A percentile compares a stretch with the other conserved stretches of the same genome.
Evolutionary conservation across 495 filamentous ascomycete genomes (phyloP).

Genomic region (Podospora australis): DNA sequence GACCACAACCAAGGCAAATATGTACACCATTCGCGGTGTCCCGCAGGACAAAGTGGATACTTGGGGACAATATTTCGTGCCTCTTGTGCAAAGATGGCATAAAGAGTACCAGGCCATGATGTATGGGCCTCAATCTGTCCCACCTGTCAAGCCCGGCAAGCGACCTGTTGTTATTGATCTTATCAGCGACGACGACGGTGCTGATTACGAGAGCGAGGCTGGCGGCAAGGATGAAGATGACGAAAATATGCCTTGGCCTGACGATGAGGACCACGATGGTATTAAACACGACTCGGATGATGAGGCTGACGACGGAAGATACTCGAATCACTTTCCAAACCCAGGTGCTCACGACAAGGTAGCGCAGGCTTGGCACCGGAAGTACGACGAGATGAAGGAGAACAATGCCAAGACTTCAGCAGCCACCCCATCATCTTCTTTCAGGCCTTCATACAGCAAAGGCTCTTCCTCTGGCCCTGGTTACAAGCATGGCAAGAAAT

Average conservation of each 20-base stretch:
- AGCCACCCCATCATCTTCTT: background rate
- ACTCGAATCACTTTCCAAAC: too few relatives aligned
- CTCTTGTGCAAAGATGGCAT: constrained; percentile 52
- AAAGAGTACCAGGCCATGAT: constrained; percentile 56
- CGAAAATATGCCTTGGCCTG: background rate
- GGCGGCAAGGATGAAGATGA: too few relatives aligned
- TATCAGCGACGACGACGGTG: background rate
- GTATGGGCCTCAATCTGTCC: constrained; percentile 11
- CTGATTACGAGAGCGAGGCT: too few relatives aligned
- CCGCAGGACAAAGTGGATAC: constrained; percentile 60
- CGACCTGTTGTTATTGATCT: background rate
- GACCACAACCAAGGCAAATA: constrained; percentile 49
- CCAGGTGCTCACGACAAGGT: background rate
- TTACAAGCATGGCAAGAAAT: background rate
- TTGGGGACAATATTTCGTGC: constrained; percentile 63
- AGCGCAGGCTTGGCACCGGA: background rate
- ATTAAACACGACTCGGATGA: background rate
- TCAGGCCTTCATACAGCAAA: background rate
- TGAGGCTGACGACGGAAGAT: background rate
- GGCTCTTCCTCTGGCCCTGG: background rate
- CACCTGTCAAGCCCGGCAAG: background rate
- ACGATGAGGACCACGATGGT: background rate
- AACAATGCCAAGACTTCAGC: background rate
- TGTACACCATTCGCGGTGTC: constrained; percentile 63
- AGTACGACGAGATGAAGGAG: background rate